A percentile compares a stretch with the other conserved stretches of the same genome.
Conservation (phyloP, 768 basidiomycete species). For the Termitomyces sp. region DNA sequence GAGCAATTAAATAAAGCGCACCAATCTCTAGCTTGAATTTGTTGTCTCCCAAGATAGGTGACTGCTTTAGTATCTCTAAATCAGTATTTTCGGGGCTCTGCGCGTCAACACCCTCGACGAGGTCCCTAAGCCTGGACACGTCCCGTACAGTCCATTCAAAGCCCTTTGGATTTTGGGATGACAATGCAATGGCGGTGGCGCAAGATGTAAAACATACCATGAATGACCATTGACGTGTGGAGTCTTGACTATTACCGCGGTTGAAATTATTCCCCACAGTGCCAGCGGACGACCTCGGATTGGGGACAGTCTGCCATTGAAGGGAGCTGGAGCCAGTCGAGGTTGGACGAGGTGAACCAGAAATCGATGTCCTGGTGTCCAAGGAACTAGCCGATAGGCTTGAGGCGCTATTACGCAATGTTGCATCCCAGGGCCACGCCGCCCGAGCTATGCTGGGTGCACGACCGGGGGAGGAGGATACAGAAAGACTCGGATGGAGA, state of each 20-base stretch:
- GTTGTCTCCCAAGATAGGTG: slow-evolving; percentile 64
- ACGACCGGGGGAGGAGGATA: slow-evolving; percentile 44
- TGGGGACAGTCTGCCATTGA: slow-evolving; percentile 19
- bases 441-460: slow-evolving; percentile 57
- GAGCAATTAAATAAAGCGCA: slow-evolving; percentile 20
- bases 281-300: slow-evolving; percentile 18
- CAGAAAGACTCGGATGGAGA: slow-evolving; percentile 31
- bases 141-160: slow-evolving; percentile 71
- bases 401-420: slow-evolving; percentile 21
- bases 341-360: slow-evolving; percentile 11
- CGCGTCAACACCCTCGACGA: slow-evolving; percentile 44
- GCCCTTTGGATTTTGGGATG: slow-evolving; percentile 36
- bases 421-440: slow-evolving; percentile 42
- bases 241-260: slow-evolving; percentile 27
- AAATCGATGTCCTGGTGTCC: slow-evolving; percentile 12
- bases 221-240: slow-evolving; percentile 63
- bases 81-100: slow-evolving; percentile 34
- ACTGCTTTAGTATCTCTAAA: slow-evolving; percentile 63
- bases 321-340: slow-evolving; percentile 28
- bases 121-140: slow-evolving; percentile 52
- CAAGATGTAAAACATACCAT: slow-evolving; percentile 35
- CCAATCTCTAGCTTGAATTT: slow-evolving; percentile 74
- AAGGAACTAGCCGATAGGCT: slow-evolving; percentile 14
- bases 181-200: background rate
- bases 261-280: slow-evolving; percentile 21